These are phyloP conservation scores for Trametes punicea DNA, from an alignment of 768 basidiomycete species.

Conservation along the genomic window DNA sequence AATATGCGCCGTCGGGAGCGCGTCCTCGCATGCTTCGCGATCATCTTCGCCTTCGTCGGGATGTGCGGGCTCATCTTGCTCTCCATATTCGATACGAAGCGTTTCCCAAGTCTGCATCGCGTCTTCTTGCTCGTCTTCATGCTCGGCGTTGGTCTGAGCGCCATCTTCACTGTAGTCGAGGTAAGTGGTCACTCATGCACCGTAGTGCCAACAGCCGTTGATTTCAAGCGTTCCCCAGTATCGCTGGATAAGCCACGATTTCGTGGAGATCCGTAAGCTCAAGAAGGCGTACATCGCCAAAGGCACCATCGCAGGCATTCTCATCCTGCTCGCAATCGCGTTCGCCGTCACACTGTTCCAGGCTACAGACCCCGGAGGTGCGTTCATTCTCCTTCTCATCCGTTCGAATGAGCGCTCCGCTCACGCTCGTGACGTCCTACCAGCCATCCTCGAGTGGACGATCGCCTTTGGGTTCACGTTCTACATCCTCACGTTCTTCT, in stretches of 20 bases:
- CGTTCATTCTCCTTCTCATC: slow-evolving; percentile 10
- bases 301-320: slow-evolving; percentile 51
- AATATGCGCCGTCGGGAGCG: slow-evolving; percentile 56
- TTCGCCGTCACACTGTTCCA: slow-evolving; percentile 54
- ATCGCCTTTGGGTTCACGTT: slow-evolving; percentile 72
- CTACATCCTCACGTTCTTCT: slow-evolving; percentile 69
- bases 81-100: slow-evolving; percentile 67
- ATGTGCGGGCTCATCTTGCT: slow-evolving; percentile 65
- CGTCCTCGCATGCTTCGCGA: slow-evolving; percentile 52
- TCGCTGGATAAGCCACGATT: slow-evolving; percentile 62
- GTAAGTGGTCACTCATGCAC: neutral
- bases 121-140: slow-evolving; percentile 71
- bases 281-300: slow-evolving; percentile 58
- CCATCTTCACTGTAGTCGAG: slow-evolving; percentile 72
- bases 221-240: slow-evolving; percentile 44
- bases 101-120: slow-evolving; percentile 49
- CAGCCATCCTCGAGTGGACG: slow-evolving; percentile 71
- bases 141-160: slow-evolving; percentile 64
- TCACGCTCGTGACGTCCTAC: neutral
- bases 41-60: slow-evolving; percentile 58
- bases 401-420: neutral
- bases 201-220: no score
- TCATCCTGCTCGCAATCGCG: slow-evolving; percentile 60
- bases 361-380: slow-evolving; percentile 49
- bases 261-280: slow-evolving; percentile 41